Base-by-base conservation (phyloP, 2,329 filamentous ascomycete species). In the Colletotrichum sp. region DNA sequence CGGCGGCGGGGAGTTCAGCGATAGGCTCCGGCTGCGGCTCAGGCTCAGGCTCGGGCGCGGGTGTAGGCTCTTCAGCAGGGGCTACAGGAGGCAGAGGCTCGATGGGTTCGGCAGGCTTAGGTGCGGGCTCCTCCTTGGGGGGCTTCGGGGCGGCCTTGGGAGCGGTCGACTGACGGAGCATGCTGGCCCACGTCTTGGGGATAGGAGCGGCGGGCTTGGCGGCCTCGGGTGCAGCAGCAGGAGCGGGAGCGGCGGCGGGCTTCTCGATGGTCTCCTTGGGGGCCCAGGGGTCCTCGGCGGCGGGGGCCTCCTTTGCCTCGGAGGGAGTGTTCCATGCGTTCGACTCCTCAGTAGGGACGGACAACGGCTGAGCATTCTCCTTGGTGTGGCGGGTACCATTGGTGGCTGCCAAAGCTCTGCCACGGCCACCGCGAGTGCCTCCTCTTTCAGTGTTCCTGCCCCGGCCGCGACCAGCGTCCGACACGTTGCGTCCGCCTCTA, bases 161-260 rank as follows among this genome's bases (percentile, higher is more conserved):
- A 60, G 83, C 84, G 58, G 89, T 87, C 43, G 92, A 88, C 82
- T 91, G 87, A 80, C 90, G 91, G 77, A 95, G 91, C 89, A 96
- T 93, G 84, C 93, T 94, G 48, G 94, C 94, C 94, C 94, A 96
- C 30, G 91, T 93, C 87, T 92, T 93, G 72, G 83, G 83, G 76
- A 83, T 83, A 56, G 86, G 80, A 71, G 84, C 82, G 72, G 85
- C 82, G 70, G 85, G 79, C 79, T 86, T 81, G 70, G 85, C 80
- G 26, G 85, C 78, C 75, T 88, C 85, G 66, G 82, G 77, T 64
- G 82, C 80, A 75, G 84, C 78, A 73, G 83, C 80, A 56, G 83
- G 76, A 67, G 83, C 79, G 28, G 83, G 83, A 70, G 82, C 62
- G 43, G 79, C 73, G 62, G 83, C 78, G 68, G 85, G 80, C 43